Base-by-base conservation (phyloP, 192 early-diverging fungal species). In the Pilaira anomala region DNA sequence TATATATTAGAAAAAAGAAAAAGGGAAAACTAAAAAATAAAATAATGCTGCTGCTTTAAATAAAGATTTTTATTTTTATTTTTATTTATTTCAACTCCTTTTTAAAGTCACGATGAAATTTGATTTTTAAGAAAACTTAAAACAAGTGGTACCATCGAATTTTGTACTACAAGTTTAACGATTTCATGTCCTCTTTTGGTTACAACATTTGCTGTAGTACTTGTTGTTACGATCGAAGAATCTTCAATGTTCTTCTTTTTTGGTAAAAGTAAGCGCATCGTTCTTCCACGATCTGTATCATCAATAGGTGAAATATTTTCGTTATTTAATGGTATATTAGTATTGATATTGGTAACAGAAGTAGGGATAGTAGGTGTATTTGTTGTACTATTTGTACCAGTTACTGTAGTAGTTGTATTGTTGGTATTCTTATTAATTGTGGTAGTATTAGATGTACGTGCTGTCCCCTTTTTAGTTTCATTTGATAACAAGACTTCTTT, bases 151-250 rank as follows among this genome's bases (percentile, higher is more conserved):
- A 83, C 72, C 26, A 78, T 48, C 19, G 76, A 75, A 45, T 83
- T 83, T 44, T 83, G 78, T 22, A 80, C 78, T 2, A 76, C 78
- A 18, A 83, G 29, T 18, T 73, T 69, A 1, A 83, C 70, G 5
- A 83, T 66, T 50, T 83, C 80, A 70, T 77, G 75, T 0, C 80
- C 80, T 24, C 74, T 45, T 51, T 71, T 76, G 7, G 68, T 64
- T 1, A 75, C 68, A 2, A 62, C 73, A 52, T 75, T 69, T 7
- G 60, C 48, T 1, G 68, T 52, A 11, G 54, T 52, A 45, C 62
- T 25, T 19, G 61, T 45, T 8, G 60, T 4, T 0, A 12, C 16
- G 0, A 33, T 13, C 1, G 18, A n/a, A 3, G 18, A 16, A 2
- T 58, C 52, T 18, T 67, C 48, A 4, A 21, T 8, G 2, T 4